Base-by-base conservation (phyloP, 2,329 filamentous ascomycete species). In the Monilinia fructicola region DNA sequence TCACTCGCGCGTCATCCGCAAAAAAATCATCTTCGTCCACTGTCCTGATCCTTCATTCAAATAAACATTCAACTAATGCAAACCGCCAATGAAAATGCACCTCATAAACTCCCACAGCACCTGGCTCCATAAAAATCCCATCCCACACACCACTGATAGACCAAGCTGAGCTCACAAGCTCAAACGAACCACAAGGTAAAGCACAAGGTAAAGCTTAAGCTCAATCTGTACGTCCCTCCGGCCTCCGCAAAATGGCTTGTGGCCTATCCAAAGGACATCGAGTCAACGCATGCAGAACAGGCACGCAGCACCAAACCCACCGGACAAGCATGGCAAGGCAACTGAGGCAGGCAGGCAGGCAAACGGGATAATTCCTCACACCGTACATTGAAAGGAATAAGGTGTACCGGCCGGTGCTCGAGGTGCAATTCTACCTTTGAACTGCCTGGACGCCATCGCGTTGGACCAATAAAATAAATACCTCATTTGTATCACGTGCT, bases 401-500 rank as follows among this genome's bases (percentile, higher is more conserved):
- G 9, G 38, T 40, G 38, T 14, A 12, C 38, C 38, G 38, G 31
- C 9, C 31, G 31, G 31, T 6, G 4, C 31, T 35, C 5, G 31
- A 35, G 31, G 31, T 35, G 31, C 9, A 35, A 35, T 35, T 35
- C 5, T 35, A 35, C 31, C 31, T 31, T 46, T 18, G 55, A 46
- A 58, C 14, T 46, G 42, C 14, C 28, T 58, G 40, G 16, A 58
- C 46, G 40, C 26, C 21, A 16, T n/a, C 7, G 12, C 31, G 10
- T 42, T 12, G 40, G 55, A 44, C 64, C 64, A 65, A 65, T 65
- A 31, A 40, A 65, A 65, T 65, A 65, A 65, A 65, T 65, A 59
- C 64, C 64, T 65, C 64, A 65, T 60, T 42, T 53, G n/a, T 38
- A 28, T 62, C 59, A 62, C 59, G 44, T 60, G 46, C 21, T 26